These are phyloP conservation scores for Leccinum colubrinum DNA, from an alignment of 1,284 basidiomycete species.

Conservation along the genomic window DNA sequence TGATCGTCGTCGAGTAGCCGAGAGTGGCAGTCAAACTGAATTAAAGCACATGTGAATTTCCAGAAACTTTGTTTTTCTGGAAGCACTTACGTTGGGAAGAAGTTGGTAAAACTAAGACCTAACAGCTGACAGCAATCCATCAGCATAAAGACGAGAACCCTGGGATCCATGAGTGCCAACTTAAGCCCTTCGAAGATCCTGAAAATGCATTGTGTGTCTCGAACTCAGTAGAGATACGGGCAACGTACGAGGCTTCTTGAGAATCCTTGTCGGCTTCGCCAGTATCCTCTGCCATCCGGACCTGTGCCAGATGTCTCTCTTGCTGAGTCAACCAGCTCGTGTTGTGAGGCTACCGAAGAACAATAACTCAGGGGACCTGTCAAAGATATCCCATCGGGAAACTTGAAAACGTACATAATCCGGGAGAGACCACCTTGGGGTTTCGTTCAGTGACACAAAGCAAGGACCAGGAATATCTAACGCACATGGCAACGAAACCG, in stretches of 20 bases:
- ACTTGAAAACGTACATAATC: not conserved
- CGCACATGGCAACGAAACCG: not conserved
- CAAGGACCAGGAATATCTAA: not conserved
- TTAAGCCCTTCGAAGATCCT: not conserved
- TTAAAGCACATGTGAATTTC: not conserved
- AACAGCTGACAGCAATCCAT: not conserved
- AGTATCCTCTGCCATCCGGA: not conserved
- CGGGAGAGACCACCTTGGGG: not conserved
- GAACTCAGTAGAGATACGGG: not conserved
- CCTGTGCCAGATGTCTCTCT: slow-evolving; percentile 1
- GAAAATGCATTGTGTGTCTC: not conserved
- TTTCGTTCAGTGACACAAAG: not conserved
- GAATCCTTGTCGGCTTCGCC: not conserved
- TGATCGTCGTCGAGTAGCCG: not conserved
- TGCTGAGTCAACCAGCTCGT: not conserved
- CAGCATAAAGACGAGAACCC: not conserved
- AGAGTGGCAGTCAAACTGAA: not conserved
- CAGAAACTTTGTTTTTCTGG: not conserved
- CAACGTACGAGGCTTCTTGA: not conserved
- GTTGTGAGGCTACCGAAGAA: not conserved
- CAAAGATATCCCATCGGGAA: not conserved
- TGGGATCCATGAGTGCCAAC: not conserved
- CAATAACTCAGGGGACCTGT: not conserved
- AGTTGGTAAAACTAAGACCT: not conserved
- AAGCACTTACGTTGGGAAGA: not conserved